Percentiles rank a stretch among this genome's conserved stretches.
Conservation (phyloP, 1,284 basidiomycete genomes). For the Rhodotorula sp. region DNA sequence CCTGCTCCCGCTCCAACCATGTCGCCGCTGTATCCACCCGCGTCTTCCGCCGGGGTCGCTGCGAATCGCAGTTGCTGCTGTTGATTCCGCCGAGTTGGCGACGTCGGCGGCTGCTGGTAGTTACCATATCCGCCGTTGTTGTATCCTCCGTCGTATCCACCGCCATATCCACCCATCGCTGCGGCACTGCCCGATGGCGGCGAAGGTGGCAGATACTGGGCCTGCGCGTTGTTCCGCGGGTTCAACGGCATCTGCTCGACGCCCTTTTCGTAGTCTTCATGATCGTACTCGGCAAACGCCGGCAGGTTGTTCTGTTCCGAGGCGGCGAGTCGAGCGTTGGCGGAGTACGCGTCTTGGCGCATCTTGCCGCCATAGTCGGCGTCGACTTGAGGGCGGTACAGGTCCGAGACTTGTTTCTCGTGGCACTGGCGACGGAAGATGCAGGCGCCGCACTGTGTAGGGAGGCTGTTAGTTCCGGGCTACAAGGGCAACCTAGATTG, state of each 20-base stretch:
- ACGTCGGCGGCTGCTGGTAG: neutral
- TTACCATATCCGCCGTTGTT: neutral
- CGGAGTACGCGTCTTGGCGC: conserved; percentile 25
- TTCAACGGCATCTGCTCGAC: neutral
- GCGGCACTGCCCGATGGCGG: too few relatives aligned
- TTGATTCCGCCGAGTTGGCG: neutral
- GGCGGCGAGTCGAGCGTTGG: conserved; percentile 8
- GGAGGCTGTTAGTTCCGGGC: neutral
- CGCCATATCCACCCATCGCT: neutral
- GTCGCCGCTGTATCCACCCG: neutral
- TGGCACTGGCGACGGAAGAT: conserved; percentile 27
- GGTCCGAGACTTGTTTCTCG: conserved; percentile 25
- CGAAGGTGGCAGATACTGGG: neutral
- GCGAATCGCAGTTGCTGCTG: conserved; percentile 1
- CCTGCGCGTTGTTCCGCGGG: neutral
- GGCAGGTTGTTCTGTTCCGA: conserved; percentile 20
- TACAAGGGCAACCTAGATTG: neutral
- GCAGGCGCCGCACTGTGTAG: conserved; percentile 31
- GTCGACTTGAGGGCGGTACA: conserved; percentile 20
- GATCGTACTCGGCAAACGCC: conserved; percentile 11
- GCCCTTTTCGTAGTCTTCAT: conserved; percentile 8
- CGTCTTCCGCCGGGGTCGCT: neutral
- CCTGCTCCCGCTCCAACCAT: neutral
- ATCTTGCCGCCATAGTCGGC: conserved; percentile 23
- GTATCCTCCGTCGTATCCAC: neutral